A percentile compares a stretch with the other conserved stretches of the same genome.
Evolutionary conservation across 2,329 filamentous ascomycete genomes (phyloP).

Genomic region (Xylaria sp.): DNA sequence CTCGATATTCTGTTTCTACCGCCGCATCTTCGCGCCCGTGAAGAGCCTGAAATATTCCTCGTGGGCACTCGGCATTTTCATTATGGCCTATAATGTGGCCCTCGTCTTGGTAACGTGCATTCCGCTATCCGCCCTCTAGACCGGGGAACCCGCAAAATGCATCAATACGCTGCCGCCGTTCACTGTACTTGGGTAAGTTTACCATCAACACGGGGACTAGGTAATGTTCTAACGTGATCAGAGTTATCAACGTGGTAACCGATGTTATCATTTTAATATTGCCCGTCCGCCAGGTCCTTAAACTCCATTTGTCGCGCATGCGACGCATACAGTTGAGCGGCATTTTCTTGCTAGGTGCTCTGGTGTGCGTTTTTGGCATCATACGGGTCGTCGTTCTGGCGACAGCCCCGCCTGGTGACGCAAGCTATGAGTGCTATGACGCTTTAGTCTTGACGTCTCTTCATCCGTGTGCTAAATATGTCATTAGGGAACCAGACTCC

Average conservation of each 20-base stretch:
- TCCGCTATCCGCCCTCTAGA: constrained; percentile 11
- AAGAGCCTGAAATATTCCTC: neutral
- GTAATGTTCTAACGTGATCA: constrained; percentile 8
- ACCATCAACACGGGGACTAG: neutral
- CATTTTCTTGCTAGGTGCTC: constrained; percentile 12
- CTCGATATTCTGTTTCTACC: constrained; percentile 14
- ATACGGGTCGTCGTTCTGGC: constrained; percentile 11
- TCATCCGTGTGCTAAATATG: neutral
- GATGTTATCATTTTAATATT: constrained; percentile 11
- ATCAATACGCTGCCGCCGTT: constrained; percentile 9
- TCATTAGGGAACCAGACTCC: constrained; percentile 10
- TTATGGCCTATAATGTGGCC: constrained; percentile 14
- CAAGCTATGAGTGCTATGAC: constrained; percentile 9
- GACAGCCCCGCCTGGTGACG: no score
- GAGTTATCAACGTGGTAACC: constrained; percentile 14
- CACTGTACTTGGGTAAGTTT: constrained; percentile 11
- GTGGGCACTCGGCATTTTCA: constrained; percentile 8
- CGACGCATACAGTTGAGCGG: constrained; percentile 7
- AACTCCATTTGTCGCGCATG: neutral
- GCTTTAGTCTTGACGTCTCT: neutral
- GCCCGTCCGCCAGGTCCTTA: constrained; percentile 6
- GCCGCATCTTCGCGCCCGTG: constrained; percentile 7
- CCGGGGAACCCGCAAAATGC: constrained; percentile 1
- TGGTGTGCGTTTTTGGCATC: constrained; percentile 19
- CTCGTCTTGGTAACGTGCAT: constrained; percentile 14